Evolutionary conservation across 164 flowering plant species (phyloP).

Genomic region (Kalanchoe fedtschenkoi): DNA sequence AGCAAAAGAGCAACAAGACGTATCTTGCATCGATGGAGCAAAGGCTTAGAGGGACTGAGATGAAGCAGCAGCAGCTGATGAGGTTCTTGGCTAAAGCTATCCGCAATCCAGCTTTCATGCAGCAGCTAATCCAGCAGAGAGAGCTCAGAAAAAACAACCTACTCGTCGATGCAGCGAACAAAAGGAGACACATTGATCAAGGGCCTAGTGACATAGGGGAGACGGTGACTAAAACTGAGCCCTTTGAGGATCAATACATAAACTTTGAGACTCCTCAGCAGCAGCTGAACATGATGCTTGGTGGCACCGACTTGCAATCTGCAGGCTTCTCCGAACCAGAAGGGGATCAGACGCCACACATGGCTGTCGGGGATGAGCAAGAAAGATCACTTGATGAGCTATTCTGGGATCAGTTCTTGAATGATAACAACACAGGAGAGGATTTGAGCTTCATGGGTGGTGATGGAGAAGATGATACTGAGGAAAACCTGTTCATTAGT

Average conservation of each 20-base stretch:
- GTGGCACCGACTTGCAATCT: constrained; percentile 40
- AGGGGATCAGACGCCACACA: constrained; percentile 9
- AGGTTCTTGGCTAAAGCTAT: constrained; percentile 67
- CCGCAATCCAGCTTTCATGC: constrained; percentile 48
- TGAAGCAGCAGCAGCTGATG: constrained; percentile 66
- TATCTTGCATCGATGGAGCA: constrained; percentile 42
- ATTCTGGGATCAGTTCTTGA: constrained; percentile 52
- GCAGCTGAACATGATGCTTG: constrained; percentile 22
- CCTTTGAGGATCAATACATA: background rate
- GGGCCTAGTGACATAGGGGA: constrained; percentile 14
- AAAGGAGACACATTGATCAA: constrained; percentile 51
- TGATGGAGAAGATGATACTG: constrained; percentile 12
- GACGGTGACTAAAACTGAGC: constrained; percentile 10
- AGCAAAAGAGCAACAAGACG: constrained; percentile 44
- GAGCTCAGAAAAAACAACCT: constrained; percentile 36
- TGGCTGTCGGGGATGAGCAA: constrained; percentile 10
- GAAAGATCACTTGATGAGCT: constrained; percentile 20
- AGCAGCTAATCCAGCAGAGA: constrained; percentile 46
- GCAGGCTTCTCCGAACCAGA: constrained; percentile 10
- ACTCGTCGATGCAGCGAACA: constrained; percentile 38
- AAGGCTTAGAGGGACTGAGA: constrained; percentile 46
- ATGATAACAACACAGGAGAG: constrained; percentile 23
- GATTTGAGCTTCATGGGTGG: constrained; percentile 14
- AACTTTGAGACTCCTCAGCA: constrained; percentile 1
- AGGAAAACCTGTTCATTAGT: constrained; percentile 15